A percentile compares a stretch with the other conserved stretches of the same genome.
Evolutionary conservation across 2,329 filamentous ascomycete species (phyloP).

Genomic region (Apiospora sp.): DNA sequence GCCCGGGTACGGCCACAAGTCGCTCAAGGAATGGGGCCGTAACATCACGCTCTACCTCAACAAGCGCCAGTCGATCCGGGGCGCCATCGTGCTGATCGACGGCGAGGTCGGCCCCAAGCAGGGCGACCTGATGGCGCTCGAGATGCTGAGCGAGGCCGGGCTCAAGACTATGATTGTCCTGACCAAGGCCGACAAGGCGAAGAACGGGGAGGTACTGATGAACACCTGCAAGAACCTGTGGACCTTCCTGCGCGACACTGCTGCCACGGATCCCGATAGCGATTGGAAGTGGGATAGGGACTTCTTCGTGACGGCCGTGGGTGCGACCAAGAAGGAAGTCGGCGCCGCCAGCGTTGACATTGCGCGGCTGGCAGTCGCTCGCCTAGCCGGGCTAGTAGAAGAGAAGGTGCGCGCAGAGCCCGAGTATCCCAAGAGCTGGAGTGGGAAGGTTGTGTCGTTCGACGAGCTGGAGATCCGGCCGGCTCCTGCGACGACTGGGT

Average conservation of each 20-base stretch:
- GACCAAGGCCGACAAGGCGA: constrained; percentile 64
- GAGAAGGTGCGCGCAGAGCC: constrained; percentile 34
- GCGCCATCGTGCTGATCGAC: constrained; percentile 62
- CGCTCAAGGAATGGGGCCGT: constrained; percentile 58
- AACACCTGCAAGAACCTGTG: constrained; percentile 38
- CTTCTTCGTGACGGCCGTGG: constrained; percentile 42
- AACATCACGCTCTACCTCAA: constrained; percentile 60
- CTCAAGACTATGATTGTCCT: constrained; percentile 59
- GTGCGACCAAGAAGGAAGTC: constrained; percentile 36
- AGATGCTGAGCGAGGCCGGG: constrained; percentile 53
- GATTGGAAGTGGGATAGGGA: constrained; percentile 41
- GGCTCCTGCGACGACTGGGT: not conserved
- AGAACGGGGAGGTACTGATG: constrained; percentile 37
- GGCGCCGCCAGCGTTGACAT: constrained; percentile 35
- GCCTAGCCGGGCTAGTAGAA: constrained; percentile 39
- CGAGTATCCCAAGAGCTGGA: constrained; percentile 46
- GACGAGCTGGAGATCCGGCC: constrained; percentile 39
- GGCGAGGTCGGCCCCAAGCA: constrained; percentile 59
- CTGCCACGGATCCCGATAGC: constrained; percentile 31
- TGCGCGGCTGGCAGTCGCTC: constrained; percentile 41
- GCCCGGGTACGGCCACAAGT: constrained; percentile 59
- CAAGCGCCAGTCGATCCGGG: constrained; percentile 55
- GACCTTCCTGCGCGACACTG: constrained; percentile 38
- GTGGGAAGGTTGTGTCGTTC: constrained; percentile 45
- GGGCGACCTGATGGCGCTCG: constrained; percentile 56